Evolutionary conservation across 106 monocot genomes (phyloP).

Genomic region (Acorus gramineus): DNA sequence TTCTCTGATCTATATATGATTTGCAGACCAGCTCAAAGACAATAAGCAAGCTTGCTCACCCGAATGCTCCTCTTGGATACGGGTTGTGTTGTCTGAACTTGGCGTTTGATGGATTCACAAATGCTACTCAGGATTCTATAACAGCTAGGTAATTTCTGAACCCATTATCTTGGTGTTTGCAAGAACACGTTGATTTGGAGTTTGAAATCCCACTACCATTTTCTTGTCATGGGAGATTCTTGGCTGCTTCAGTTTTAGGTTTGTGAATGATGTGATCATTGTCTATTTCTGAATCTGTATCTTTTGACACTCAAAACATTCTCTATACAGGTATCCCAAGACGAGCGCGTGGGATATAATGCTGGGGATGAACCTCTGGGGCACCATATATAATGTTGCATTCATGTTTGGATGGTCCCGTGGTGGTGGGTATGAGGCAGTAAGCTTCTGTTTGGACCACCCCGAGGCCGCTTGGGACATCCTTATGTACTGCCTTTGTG

Average conservation of each 20-base stretch:
- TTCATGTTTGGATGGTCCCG: slow-evolving; percentile 79
- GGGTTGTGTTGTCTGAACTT: slow-evolving; percentile 86
- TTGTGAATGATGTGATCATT: too few relatives aligned
- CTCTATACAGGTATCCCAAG: slow-evolving; percentile 60
- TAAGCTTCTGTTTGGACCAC: slow-evolving; percentile 60
- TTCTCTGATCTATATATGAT: background rate
- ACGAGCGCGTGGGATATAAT: slow-evolving; percentile 95
- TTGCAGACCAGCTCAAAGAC: slow-evolving; percentile 96
- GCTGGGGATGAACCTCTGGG: slow-evolving; percentile 99
- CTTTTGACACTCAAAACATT: too few relatives aligned
- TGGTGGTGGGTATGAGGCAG: slow-evolving; percentile 61
- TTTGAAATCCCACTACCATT: too few relatives aligned
- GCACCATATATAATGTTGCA: slow-evolving; percentile 66
- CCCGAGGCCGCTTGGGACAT: slow-evolving; percentile 98
- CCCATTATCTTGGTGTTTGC: too few relatives aligned
- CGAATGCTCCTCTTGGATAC: slow-evolving; percentile 94
- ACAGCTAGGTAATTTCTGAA: slow-evolving; percentile 36
- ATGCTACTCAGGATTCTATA: slow-evolving; percentile 94
- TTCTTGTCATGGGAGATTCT: too few relatives aligned
- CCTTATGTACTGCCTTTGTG: slow-evolving; percentile 79
- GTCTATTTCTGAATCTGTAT: too few relatives aligned
- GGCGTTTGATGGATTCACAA: slow-evolving; percentile 91
- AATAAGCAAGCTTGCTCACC: slow-evolving; percentile 86
- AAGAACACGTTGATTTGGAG: too few relatives aligned
- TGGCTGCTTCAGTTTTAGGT: too few relatives aligned